Percentiles rank a stretch among this genome's conserved stretches.
These are phyloP conservation scores for Fusarium haematococcum DNA, from an alignment of 2,329 filamentous ascomycete species.

Conservation along the genomic window DNA sequence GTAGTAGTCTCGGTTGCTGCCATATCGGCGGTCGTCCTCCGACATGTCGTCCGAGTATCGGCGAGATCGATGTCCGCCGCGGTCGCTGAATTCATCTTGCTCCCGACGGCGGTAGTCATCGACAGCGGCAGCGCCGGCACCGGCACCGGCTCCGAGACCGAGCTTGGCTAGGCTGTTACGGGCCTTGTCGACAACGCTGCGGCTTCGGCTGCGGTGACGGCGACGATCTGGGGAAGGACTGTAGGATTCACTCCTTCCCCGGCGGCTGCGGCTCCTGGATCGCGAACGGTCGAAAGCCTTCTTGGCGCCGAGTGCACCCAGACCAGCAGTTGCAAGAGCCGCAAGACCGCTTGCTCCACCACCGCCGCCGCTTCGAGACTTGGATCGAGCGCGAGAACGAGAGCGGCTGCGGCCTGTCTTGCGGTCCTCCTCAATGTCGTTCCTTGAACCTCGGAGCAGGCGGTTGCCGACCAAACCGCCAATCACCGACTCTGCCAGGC, in stretches of 20 bases:
- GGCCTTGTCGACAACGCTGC: constrained; percentile 73
- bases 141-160: constrained; percentile 66
- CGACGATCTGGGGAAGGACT: constrained; percentile 61
- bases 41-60: constrained; percentile 59
- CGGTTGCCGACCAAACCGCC: constrained; percentile 90
- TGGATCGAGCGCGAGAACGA: constrained; percentile 73
- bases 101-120: constrained; percentile 56
- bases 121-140: constrained; percentile 51
- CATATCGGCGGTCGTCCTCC: constrained; percentile 59
- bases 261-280: constrained; percentile 63
- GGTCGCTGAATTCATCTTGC: constrained; percentile 59
- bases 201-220: constrained; percentile 65
- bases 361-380: constrained; percentile 56
- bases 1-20: constrained; percentile 56
- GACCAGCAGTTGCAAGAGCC: constrained; percentile 71
- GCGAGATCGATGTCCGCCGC: constrained; percentile 53
- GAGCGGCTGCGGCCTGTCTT: constrained; percentile 75
- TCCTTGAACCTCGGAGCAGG: constrained; percentile 82
- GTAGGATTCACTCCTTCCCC: constrained; percentile 60
- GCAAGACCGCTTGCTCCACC: constrained; percentile 64
- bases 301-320: constrained; percentile 72
- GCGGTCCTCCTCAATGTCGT: constrained; percentile 72
- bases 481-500: constrained; percentile 87
- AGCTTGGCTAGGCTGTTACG: constrained; percentile 72
- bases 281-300: constrained; percentile 69